These are phyloP conservation scores for Blastocystis sp. DNA, from an alignment of 352 stramenopile species.

Conservation along the genomic window DNA sequence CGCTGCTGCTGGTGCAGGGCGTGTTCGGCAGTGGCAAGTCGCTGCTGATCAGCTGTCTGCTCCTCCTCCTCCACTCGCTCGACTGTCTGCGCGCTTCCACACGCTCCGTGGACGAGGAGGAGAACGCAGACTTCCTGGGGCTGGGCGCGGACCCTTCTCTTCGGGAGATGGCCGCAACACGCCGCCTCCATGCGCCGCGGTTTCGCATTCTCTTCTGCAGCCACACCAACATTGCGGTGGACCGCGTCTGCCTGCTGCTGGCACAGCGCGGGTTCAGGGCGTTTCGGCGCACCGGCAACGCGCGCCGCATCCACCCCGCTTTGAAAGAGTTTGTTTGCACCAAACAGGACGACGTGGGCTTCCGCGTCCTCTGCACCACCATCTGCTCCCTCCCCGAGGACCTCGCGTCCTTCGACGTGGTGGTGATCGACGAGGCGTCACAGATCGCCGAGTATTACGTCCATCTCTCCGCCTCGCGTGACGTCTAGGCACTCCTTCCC, in stretches of 20 bases:
- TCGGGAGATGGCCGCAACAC: background rate
- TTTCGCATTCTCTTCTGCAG: constrained; percentile 21
- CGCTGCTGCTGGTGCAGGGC: constrained; percentile 32
- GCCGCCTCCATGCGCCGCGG: too few species aligned
- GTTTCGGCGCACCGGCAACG: constrained; percentile 35
- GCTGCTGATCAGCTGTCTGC: constrained; percentile 6
- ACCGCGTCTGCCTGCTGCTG: constrained; percentile 57
- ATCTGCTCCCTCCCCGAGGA: constrained; percentile 28
- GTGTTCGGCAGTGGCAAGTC: constrained; percentile 52
- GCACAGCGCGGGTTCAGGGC: constrained; percentile 3
- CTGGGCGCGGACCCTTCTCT: background rate
- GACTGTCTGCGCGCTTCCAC: background rate
- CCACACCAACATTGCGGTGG: constrained; percentile 51
- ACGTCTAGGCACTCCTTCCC: constrained; percentile 6
- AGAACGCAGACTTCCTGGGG: background rate
- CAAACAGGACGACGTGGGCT: background rate
- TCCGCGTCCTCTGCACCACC: constrained; percentile 8
- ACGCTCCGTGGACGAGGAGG: background rate
- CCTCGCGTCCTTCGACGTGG: background rate
- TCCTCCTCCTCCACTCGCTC: constrained; percentile 48
- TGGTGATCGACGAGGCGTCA: constrained; percentile 50
- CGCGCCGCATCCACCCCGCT: constrained; percentile 25
- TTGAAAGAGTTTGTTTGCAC: background rate
- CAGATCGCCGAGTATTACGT: constrained; percentile 54
- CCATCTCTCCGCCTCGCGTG: too few species aligned